Conservation (phyloP, 2,329 filamentous ascomycete species). For the Helotiales sp. region DNA sequence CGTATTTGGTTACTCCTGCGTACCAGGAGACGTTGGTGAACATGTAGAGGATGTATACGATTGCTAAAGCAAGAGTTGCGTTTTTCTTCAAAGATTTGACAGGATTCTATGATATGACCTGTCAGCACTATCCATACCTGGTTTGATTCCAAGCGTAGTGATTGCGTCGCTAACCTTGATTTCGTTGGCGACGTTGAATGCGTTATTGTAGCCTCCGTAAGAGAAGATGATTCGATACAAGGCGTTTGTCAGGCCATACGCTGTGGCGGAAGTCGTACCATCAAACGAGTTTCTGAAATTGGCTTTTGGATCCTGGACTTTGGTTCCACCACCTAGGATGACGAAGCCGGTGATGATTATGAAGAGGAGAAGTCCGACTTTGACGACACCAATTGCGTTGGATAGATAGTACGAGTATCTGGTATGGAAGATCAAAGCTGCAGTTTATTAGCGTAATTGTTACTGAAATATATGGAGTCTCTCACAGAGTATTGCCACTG, state of each 20-base stretch:
- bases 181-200: slow-evolving; percentile 62
- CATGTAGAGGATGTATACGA: slow-evolving; percentile 55
- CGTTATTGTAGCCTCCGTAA: slow-evolving; percentile 58
- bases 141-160: background rate
- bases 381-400: slow-evolving; percentile 59
- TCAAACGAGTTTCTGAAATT: slow-evolving; percentile 58
- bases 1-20: slow-evolving; percentile 52
- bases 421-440: slow-evolving; percentile 52
- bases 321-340: slow-evolving; percentile 56
- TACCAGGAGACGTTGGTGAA: slow-evolving; percentile 62
- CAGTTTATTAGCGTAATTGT: background rate
- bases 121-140: too few relatives aligned
- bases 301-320: slow-evolving; percentile 48
- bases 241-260: slow-evolving; percentile 54
- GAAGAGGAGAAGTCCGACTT: slow-evolving; percentile 61
- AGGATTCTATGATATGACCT: slow-evolving; percentile 47
- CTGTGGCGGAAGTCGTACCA: slow-evolving; percentile 39
- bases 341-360: slow-evolving; percentile 61
- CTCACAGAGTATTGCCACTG: slow-evolving; percentile 47
- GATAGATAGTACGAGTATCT: slow-evolving; percentile 54
- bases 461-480: slow-evolving; percentile 6
- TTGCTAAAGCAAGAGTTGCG: slow-evolving; percentile 47
- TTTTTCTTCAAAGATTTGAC: slow-evolving; percentile 52
- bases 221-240: slow-evolving; percentile 60
- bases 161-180: slow-evolving; percentile 41